Percentiles rank a stretch among this genome's conserved stretches.
Evolutionary conservation across 1,139 yeast genomes (phyloP).

Genomic region (Saccharomyces hybrid): DNA sequence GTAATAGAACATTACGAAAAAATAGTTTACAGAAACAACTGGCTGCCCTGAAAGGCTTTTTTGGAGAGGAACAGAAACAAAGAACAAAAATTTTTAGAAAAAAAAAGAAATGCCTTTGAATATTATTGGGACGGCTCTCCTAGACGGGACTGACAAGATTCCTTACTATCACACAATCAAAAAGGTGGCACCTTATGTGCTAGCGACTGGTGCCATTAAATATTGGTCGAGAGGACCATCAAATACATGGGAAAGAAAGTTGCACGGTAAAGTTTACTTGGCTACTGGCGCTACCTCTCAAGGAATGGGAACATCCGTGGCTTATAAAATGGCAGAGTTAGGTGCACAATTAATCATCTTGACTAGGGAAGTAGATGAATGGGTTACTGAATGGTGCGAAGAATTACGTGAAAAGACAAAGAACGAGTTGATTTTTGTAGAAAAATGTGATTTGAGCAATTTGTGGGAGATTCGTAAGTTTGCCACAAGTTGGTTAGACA

Average conservation of each 20-base stretch:
- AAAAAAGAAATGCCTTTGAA: slow-evolving; percentile 67
- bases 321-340: slow-evolving; percentile 57
- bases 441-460: slow-evolving; percentile 72
- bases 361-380: slow-evolving; percentile 59
- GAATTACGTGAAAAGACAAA: slow-evolving; percentile 63
- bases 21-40: background rate
- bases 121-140: slow-evolving; percentile 53
- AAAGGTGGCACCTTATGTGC: slow-evolving; percentile 44
- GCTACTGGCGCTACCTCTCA: slow-evolving; percentile 80
- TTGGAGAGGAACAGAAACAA: background rate
- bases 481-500: slow-evolving; percentile 92
- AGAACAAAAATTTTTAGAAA: background rate
- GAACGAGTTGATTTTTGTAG: slow-evolving; percentile 77
- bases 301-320: slow-evolving; percentile 78
- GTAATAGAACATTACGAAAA: background rate
- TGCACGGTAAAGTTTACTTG: slow-evolving; percentile 84
- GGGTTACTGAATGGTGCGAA: slow-evolving; percentile 73
- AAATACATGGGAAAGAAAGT: slow-evolving; percentile 85
- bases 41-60: background rate
- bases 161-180: slow-evolving; percentile 65
- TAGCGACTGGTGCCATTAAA: slow-evolving; percentile 46
- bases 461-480: slow-evolving; percentile 75
- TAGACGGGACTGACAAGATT: slow-evolving; percentile 64
- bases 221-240: slow-evolving; percentile 67
- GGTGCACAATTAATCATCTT: slow-evolving; percentile 86